Base-by-base conservation (phyloP, 306 rosid species). In the Alnus rubra region DNA sequence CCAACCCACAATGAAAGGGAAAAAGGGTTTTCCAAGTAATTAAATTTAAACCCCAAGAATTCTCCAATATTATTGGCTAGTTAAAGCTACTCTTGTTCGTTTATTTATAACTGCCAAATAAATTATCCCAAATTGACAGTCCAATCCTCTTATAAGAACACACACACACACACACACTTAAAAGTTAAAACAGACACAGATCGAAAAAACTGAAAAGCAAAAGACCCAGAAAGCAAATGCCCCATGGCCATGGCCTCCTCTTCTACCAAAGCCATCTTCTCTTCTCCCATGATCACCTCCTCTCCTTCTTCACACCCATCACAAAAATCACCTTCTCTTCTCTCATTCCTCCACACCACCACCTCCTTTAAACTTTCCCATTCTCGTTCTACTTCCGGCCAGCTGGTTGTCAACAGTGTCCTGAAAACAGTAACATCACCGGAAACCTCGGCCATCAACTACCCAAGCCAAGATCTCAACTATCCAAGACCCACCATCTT, bases 231-330 rank as follows among this genome's bases (percentile, higher is more conserved):
- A 65, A 33, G 44, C 71, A 45, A 5, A 23, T 23, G 7, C 47
- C 45, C 81, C 53, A 70, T 48, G 33, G 8, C 88, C 64, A 92
- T 89, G 97, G 94, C 96, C 30, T 87, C 84, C 63, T 55, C 90
- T 52, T 86, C 73, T 31, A 71, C 84, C 80, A 92, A 87, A 58
- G 58, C 82, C 73, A 49, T 54, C 49, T 56, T 83, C 49, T 31
- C 78, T n/a, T 55, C 81, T 31, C 16, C 81, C 69, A 30, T 33
- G 37, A 33, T 70, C 76, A n/a, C 73, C 72, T 30, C 44, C 49
- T 14, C 83, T 8, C 42, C 82, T 1, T 33, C 76, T 4, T 42
- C 76, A 42, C 10, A 79, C 19, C 1, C 76, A 11, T 63, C 75
- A 1, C 72, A 86, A 33, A 86, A 78, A 30, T 1, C 86, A 19